phyloP scores from a whole-genome alignment of 2,329 filamentous ascomycete genomes.

The Pseudopithomyces chartarum region DNA sequence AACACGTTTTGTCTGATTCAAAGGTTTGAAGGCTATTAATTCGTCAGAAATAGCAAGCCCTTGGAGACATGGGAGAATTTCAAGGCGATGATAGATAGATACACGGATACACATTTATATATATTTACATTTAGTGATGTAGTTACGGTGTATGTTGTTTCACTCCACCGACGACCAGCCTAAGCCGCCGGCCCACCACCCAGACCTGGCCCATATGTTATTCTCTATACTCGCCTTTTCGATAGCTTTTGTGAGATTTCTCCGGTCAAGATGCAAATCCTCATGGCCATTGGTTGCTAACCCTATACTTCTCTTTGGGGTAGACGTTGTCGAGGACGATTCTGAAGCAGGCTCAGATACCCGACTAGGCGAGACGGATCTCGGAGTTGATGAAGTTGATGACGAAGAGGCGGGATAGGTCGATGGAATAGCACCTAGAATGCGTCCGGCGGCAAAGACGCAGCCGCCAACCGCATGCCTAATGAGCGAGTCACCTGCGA shows the following conservation, averaged over 20 bases:
- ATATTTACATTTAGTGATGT: too few relatives aligned
- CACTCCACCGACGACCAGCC: constrained; percentile 14
- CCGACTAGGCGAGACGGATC: constrained; percentile 27
- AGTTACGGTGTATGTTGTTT: neutral
- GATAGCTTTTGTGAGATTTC: constrained; percentile 34
- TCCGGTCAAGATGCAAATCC: constrained; percentile 45
- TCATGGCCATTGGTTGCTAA: constrained; percentile 42
- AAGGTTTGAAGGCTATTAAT: too few relatives aligned
- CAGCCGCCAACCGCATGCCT: constrained; percentile 65
- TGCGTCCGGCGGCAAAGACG: constrained; percentile 60
- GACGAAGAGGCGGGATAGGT: constrained; percentile 18
- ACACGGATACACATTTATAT: too few relatives aligned
- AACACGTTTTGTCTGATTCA: too few relatives aligned
- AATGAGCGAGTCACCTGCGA: constrained; percentile 65
- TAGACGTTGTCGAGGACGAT: constrained; percentile 4
- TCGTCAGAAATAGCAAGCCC: too few relatives aligned
- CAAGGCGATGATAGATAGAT: too few relatives aligned
- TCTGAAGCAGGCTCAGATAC: constrained; percentile 20
- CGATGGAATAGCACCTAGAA: constrained; percentile 40
- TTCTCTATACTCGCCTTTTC: constrained; percentile 39
- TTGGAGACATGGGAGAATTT: too few relatives aligned
- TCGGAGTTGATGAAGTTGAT: constrained; percentile 22
- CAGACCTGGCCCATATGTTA: constrained; percentile 36
- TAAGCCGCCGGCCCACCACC: constrained; percentile 44
- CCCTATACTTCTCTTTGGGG: constrained; percentile 21